Percentiles rank a stretch among this genome's conserved stretches.
phyloP scores from a whole-genome alignment of 2,329 filamentous ascomycete species.

The Nigrospora sphaerica region DNA sequence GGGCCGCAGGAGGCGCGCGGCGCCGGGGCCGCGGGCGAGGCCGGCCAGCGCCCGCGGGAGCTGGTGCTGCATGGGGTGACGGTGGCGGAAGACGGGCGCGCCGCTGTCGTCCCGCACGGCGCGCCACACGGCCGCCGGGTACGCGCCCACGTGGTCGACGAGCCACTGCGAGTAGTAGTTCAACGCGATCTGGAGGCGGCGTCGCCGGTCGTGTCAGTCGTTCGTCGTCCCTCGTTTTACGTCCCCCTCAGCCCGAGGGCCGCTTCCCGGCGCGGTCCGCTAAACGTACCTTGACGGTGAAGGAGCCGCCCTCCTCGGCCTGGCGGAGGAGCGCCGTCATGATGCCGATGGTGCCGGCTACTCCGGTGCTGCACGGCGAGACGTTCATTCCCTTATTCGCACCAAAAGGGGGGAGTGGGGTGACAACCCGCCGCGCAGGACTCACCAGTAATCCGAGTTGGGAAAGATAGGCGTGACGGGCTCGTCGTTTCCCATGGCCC shows the following conservation, averaged over 20 bases:
- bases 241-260: too few relatives aligned
- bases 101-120: slow-evolving; percentile 38
- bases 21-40: slow-evolving; percentile 27
- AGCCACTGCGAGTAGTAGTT: slow-evolving; percentile 37
- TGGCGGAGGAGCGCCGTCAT: slow-evolving; percentile 32
- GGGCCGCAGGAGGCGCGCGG: slow-evolving; percentile 32
- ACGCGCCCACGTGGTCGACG: slow-evolving; percentile 27
- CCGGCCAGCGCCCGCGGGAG: slow-evolving; percentile 32
- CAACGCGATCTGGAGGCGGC: slow-evolving; percentile 21
- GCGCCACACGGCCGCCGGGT: slow-evolving; percentile 36
- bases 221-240: too few relatives aligned
- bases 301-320: slow-evolving; percentile 29
- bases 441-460: slow-evolving; percentile 21
- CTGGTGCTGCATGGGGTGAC: slow-evolving; percentile 37
- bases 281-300: slow-evolving; percentile 30
- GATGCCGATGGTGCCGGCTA: slow-evolving; percentile 30
- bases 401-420: background rate
- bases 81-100: slow-evolving; percentile 40
- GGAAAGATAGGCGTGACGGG: slow-evolving; percentile 21
- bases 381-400: too few relatives aligned
- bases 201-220: background rate
- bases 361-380: slow-evolving; percentile 26
- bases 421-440: background rate
- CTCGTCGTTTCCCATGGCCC: slow-evolving; percentile 28
- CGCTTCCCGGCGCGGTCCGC: background rate